phyloP scores from a whole-genome alignment of 306 rosid genomes.

The Acmispon strigosus region DNA sequence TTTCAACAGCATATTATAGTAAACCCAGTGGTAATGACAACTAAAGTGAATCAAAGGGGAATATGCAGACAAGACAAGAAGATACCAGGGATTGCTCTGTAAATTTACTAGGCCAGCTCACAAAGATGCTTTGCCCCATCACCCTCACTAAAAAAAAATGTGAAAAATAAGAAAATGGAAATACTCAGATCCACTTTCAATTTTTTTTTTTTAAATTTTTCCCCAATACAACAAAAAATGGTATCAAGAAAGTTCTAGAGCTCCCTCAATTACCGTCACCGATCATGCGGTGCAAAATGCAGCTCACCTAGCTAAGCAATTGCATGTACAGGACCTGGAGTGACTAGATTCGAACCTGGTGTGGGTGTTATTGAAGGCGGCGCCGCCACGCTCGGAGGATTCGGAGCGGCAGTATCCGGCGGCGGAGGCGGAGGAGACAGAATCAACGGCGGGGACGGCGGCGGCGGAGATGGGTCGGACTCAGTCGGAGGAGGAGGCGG shows the following conservation, averaged over 20 bases:
- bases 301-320: background rate
- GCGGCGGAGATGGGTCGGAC: background rate
- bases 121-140: background rate
- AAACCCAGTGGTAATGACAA: too few relatives aligned
- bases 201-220: background rate
- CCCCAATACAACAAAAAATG: background rate
- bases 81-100: background rate
- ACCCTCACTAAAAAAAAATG: background rate
- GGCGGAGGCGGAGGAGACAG: constrained; percentile 22
- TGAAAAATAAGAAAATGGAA: background rate
- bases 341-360: constrained; percentile 34
- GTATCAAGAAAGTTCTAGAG: constrained; percentile 6
- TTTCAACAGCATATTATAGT: too few relatives aligned
- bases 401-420: constrained; percentile 7
- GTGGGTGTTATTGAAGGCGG: constrained; percentile 51
- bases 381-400: constrained; percentile 26
- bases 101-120: background rate
- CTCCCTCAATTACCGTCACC: background rate
- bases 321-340: constrained; percentile 54
- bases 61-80: background rate
- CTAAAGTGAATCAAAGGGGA: background rate
- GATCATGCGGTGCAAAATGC: constrained; percentile 11
- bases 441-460: constrained; percentile 7
- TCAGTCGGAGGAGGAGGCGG: constrained; percentile 32
- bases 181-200: constrained; percentile 15